Conservation (phyloP, 352 stramenopile genomes). For the Pythium dissimile region DNA sequence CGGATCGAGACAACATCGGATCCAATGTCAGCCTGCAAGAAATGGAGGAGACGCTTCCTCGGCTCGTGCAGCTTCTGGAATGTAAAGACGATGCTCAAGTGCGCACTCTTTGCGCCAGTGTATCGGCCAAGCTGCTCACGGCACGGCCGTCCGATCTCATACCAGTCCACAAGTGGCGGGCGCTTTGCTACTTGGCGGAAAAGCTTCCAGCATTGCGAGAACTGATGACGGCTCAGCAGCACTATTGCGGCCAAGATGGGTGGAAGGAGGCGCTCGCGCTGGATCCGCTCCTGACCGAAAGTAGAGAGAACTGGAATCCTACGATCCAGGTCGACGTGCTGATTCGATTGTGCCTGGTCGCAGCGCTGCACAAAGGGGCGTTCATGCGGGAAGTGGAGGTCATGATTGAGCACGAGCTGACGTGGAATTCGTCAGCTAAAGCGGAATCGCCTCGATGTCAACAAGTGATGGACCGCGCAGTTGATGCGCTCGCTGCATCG, state of each 20-base stretch:
- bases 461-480: too few relatives aligned
- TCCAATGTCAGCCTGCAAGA: background rate
- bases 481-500: too few relatives aligned
- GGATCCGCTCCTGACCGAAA: constrained; percentile 7
- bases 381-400: constrained; percentile 12
- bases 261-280: constrained; percentile 14
- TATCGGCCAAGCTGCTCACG: constrained; percentile 21
- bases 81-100: constrained; percentile 16
- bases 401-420: constrained; percentile 6
- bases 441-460: background rate
- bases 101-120: constrained; percentile 8
- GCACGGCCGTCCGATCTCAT: constrained; percentile 13
- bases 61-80: constrained; percentile 17
- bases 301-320: background rate
- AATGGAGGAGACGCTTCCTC: constrained; percentile 5
- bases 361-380: background rate
- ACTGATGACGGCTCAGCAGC: constrained; percentile 2
- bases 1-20: background rate
- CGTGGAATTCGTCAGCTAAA: background rate
- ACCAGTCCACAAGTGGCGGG: constrained; percentile 20
- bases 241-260: background rate
- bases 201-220: constrained; percentile 6
- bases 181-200: constrained; percentile 25
- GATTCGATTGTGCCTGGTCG: constrained; percentile 12
- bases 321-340: constrained; percentile 4